A percentile compares a stretch with the other conserved stretches of the same genome.
These are phyloP conservation scores for Mucor piriformis DNA, from an alignment of 371 early-diverging fungal species.

Conservation along the genomic window DNA sequence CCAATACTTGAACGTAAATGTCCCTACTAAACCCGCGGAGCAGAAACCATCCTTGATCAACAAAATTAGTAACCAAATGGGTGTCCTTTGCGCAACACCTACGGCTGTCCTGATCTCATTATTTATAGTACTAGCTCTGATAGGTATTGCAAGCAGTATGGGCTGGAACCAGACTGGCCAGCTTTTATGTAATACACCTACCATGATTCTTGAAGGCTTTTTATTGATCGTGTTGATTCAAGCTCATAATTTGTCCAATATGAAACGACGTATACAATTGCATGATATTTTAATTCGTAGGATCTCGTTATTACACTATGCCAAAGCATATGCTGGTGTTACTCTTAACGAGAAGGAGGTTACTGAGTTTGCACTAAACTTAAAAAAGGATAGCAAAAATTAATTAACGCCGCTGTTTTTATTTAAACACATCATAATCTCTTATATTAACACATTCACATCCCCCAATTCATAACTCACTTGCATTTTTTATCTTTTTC, in stretches of 20 bases:
- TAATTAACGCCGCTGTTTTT: too few relatives aligned
- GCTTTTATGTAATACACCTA: slow-evolving; percentile 26
- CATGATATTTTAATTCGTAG: slow-evolving; percentile 21
- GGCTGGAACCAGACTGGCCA: slow-evolving; percentile 26
- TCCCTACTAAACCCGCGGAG: slow-evolving; percentile 1
- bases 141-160: slow-evolving; percentile 24
- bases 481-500: too few relatives aligned
- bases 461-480: too few relatives aligned
- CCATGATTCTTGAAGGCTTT: slow-evolving; percentile 33
- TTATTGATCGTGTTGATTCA: slow-evolving; percentile 27
- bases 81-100: slow-evolving; percentile 16
- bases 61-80: slow-evolving; percentile 17
- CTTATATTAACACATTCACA: too few relatives aligned
- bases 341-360: too few relatives aligned
- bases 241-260: slow-evolving; percentile 26
- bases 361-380: too few relatives aligned
- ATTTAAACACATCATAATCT: too few relatives aligned
- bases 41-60: not conserved
- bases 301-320: slow-evolving; percentile 15
- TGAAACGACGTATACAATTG: slow-evolving; percentile 16
- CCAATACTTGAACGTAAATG: slow-evolving; percentile 14
- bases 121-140: slow-evolving; percentile 10
- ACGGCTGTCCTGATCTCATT: slow-evolving; percentile 9
- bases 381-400: too few relatives aligned
- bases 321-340: not conserved